phyloP scores from a whole-genome alignment of 2,329 filamentous ascomycete genomes.

The Aureobasidium subglaciale region DNA sequence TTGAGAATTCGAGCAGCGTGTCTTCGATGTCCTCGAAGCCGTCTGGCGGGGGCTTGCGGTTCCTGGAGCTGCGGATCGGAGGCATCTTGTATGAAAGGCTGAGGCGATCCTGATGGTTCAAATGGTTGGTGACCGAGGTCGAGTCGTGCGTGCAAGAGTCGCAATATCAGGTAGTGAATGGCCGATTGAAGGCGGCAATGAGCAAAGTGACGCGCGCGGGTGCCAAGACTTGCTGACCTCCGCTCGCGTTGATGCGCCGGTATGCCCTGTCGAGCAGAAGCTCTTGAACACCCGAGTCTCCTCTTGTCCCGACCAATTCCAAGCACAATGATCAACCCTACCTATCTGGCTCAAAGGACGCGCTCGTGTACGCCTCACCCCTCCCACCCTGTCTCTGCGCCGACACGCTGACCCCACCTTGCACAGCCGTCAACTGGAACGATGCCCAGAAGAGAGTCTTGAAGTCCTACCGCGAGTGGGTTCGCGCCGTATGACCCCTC shows the following conservation, averaged over 20 bases:
- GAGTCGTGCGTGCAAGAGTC: not conserved
- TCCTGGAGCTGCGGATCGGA: slow-evolving; percentile 65
- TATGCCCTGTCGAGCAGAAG: not conserved
- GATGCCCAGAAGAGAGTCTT: slow-evolving; percentile 86
- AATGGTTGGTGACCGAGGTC: not conserved
- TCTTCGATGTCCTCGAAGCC: slow-evolving; percentile 86
- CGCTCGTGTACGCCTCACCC: slow-evolving; percentile 41
- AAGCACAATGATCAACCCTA: slow-evolving; percentile 70
- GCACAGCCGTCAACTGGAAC: slow-evolving; percentile 73
- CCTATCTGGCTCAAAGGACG: slow-evolving; percentile 65
- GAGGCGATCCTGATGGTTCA: not conserved
- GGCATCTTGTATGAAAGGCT: slow-evolving; percentile 52
- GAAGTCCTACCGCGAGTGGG: slow-evolving; percentile 88
- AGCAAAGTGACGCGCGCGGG: not conserved
- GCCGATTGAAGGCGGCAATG: not conserved
- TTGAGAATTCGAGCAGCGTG: slow-evolving; percentile 74
- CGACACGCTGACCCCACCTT: slow-evolving; percentile 17
- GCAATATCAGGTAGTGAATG: not conserved
- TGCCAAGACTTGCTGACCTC: slow-evolving; percentile 1
- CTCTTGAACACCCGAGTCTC: not conserved
- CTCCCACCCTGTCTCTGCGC: not conserved
- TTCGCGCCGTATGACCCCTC: slow-evolving; percentile 74
- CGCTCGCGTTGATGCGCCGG: not conserved
- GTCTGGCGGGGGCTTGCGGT: slow-evolving; percentile 74
- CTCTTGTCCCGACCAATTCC: not conserved